Base-by-base conservation (phyloP, 2,329 filamentous ascomycete genomes). In the Paracoccidioides brasiliensis region DNA sequence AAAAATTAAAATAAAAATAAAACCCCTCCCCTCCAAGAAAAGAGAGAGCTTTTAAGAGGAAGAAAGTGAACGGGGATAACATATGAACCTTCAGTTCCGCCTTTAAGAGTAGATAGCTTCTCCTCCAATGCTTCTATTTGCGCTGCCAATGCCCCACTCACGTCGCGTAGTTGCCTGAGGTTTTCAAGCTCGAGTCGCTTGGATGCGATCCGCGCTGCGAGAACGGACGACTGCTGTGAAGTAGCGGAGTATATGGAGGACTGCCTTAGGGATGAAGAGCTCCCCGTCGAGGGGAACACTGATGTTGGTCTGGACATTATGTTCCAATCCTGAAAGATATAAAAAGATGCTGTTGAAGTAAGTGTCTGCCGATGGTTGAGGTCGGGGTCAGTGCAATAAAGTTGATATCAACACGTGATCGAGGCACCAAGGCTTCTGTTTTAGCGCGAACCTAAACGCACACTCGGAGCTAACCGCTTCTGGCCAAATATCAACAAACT, bases 101-200 rank as follows among this genome's bases (percentile, higher is more conserved):
- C 76, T 42, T 78, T 79, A 57, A 85, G 67, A 4, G 80, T 84
- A 33, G 71, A 70, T 56, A 85, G 67, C 66, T 84, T 84, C 59
- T 77, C 73, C 61, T 83, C 80, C 55, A 85, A 70, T 61, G 74
- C 74, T 62, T 83, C 76, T 80, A 85, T 83, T 63, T 84, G 81
- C 54, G 75, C 74, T 37, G 81, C 81, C 35, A 85, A 70, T n/a
- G 77, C 77, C 44, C 73, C 78, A 62, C 80, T 83, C 53, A 84
- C 70, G 60, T 82, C 80, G 57, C 81, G 79, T 55, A 85, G 67
- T 63, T 84, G 79, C 58, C 77, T 78, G 56, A 85, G 72, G 60
- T 78, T 81, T 53, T 83, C 80, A 44, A 85, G 72, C 64, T 85
- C 82, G 40, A 76, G 73, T 62, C 79, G 80, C 71, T 85, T 85